Percentiles rank a stretch among this genome's conserved stretches.
phyloP scores from a whole-genome alignment of 2,329 filamentous ascomycete genomes.

The Trichoderma semiorbis region DNA sequence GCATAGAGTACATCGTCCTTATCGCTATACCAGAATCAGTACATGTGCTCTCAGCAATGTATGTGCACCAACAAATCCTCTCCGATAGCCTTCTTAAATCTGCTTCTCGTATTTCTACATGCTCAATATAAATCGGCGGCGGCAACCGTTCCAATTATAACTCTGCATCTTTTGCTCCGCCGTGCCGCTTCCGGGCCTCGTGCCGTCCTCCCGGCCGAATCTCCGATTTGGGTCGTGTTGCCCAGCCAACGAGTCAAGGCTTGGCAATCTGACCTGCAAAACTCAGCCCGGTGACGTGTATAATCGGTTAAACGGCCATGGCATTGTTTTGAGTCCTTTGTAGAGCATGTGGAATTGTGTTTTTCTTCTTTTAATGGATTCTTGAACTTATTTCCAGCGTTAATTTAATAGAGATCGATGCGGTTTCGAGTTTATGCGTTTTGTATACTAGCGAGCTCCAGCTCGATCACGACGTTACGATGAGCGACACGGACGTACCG shows the following conservation, averaged over 20 bases:
- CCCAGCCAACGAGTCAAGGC: conserved; percentile 11
- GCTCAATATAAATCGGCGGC: neutral
- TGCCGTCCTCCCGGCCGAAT: conserved; percentile 10
- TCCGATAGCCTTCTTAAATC: neutral
- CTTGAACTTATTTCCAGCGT: neutral
- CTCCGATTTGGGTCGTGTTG: neutral
- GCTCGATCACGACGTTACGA: conserved; percentile 22
- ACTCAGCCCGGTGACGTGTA: conserved; percentile 13
- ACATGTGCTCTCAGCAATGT: neutral
- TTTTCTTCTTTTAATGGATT: neutral
- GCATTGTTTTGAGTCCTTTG: conserved; percentile 4
- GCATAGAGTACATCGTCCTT: neutral
- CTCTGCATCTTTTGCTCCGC: neutral
- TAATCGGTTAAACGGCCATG: conserved; percentile 4
- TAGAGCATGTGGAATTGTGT: neutral
- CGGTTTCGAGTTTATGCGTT: neutral
- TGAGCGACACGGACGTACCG: conserved; percentile 37
- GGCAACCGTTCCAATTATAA: neutral
- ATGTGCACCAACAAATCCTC: neutral
- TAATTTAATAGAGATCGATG: neutral
- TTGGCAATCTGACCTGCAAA: conserved; percentile 9
- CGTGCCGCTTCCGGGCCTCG: conserved; percentile 5
- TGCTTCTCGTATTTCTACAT: neutral
- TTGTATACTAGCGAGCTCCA: conserved; percentile 25
- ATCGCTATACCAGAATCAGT: neutral